These are phyloP conservation scores for Wallacemonas sp. DNA, from an alignment of 208 protist species.

Conservation along the genomic window DNA sequence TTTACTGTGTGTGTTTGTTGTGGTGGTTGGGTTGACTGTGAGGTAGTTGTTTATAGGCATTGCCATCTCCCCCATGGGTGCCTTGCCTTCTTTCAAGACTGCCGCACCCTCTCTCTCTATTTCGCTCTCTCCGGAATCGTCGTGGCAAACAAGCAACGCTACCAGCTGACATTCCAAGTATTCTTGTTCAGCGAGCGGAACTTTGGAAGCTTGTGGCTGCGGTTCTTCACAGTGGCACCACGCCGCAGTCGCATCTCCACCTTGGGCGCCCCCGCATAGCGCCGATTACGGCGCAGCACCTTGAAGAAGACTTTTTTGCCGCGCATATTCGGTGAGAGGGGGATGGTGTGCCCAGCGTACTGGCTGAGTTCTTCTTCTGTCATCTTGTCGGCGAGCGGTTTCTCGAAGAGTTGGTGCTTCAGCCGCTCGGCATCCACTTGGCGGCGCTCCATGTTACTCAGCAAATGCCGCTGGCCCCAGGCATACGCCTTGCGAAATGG, in stretches of 20 bases:
- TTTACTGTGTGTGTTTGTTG: too few relatives aligned
- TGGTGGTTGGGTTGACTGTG: too few relatives aligned
- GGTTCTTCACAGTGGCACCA: constrained; percentile 16
- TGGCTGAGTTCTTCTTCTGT: constrained; percentile 60
- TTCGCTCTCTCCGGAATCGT: too few relatives aligned
- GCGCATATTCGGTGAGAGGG: constrained; percentile 65
- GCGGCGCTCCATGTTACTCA: constrained; percentile 70
- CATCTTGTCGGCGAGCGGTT: constrained; percentile 54
- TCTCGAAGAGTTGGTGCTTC: constrained; percentile 65
- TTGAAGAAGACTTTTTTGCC: constrained; percentile 69
- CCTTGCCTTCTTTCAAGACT: too few relatives aligned
- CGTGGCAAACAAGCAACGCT: constrained; percentile 4
- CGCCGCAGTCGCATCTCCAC: constrained; percentile 39
- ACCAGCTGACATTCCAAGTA: constrained; percentile 90
- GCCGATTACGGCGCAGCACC: constrained; percentile 56
- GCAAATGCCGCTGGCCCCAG: constrained; percentile 65
- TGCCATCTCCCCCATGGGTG: too few relatives aligned
- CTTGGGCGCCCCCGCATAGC: constrained; percentile 69
- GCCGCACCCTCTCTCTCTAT: too few relatives aligned
- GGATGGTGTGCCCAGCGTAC: constrained; percentile 83
- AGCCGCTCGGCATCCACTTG: constrained; percentile 47
- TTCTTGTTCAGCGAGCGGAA: constrained; percentile 75
- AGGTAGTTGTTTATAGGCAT: too few relatives aligned
- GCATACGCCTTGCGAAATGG: constrained; percentile 53
- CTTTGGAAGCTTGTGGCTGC: constrained; percentile 23